Evolutionary conservation across 352 stramenopile species (phyloP).

Genomic region (Globisporangium cederbergense): DNA sequence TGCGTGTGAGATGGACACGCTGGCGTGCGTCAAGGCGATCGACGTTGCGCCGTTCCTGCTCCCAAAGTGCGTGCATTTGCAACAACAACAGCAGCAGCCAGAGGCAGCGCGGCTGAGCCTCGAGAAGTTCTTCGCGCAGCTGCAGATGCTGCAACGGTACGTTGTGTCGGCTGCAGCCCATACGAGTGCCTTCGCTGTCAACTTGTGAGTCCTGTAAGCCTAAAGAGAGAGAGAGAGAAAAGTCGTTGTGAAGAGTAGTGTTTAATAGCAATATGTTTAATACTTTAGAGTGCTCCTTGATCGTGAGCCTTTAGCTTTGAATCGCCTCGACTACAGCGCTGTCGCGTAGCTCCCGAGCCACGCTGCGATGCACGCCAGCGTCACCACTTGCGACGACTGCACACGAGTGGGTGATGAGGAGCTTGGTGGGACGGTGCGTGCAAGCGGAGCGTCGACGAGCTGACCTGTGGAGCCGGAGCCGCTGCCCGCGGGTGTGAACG

Average conservation of each 20-base stretch:
- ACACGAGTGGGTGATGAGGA: background rate
- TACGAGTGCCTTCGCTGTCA: constrained; percentile 35
- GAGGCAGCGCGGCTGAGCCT: constrained; percentile 23
- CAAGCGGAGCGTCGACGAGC: background rate
- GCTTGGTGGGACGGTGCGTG: constrained; percentile 5
- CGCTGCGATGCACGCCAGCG: background rate
- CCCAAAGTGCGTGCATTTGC: constrained; percentile 43
- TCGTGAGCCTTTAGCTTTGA: background rate
- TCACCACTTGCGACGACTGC: background rate
- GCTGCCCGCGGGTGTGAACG: constrained; percentile 4
- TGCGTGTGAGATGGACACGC: constrained; percentile 19
- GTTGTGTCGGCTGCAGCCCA: constrained; percentile 31
- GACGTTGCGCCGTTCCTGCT: constrained; percentile 32
- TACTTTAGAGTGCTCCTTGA: background rate
- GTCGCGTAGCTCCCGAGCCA: background rate
- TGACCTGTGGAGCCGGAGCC: background rate
- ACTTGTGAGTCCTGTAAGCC: constrained; percentile 14
- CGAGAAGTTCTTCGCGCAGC: constrained; percentile 59
- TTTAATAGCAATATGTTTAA: constrained; percentile 3
- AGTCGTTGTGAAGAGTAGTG: background rate
- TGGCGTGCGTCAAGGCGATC: constrained; percentile 33
- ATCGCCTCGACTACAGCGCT: background rate
- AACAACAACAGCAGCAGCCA: background rate
- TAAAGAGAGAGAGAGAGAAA: background rate
- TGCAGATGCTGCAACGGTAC: constrained; percentile 51